These are phyloP conservation scores for Elongisporangium senticosum DNA, from an alignment of 352 stramenopile species.

Conservation along the genomic window DNA sequence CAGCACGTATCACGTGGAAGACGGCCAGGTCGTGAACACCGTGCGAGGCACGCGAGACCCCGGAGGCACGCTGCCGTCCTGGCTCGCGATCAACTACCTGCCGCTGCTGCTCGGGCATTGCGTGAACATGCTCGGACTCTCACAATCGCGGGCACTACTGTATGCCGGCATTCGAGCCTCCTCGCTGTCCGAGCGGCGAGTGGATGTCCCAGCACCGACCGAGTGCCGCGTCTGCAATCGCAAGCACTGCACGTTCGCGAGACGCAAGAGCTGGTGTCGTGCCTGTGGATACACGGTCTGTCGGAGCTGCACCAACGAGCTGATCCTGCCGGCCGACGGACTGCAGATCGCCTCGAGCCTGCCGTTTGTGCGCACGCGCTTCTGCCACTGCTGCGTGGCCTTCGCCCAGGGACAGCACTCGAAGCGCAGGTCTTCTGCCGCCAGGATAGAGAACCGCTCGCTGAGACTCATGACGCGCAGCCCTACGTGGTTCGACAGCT, in stretches of 20 bases:
- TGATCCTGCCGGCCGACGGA: neutral
- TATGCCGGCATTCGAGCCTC: neutral
- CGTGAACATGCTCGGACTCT: neutral
- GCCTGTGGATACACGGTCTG: neutral
- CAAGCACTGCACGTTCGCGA: neutral
- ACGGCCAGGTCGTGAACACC: neutral
- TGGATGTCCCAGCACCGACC: neutral
- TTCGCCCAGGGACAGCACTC: neutral
- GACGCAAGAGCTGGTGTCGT: neutral
- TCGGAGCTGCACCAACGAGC: neutral
- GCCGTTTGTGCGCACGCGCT: neutral
- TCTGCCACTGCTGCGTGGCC: neutral
- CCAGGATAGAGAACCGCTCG: neutral
- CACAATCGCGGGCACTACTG: neutral
- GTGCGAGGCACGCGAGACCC: neutral
- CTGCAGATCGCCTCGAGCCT: neutral
- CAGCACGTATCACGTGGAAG: neutral
- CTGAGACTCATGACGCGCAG: neutral
- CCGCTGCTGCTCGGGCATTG: neutral
- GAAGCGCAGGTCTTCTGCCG: neutral
- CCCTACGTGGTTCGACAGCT: neutral
- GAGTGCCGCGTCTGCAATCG: neutral
- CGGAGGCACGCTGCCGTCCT: neutral
- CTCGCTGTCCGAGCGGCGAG: neutral
- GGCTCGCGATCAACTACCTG: neutral